phyloP scores from a whole-genome alignment of 2,329 filamentous ascomycete genomes.

The Elsinoe fawcettii region DNA sequence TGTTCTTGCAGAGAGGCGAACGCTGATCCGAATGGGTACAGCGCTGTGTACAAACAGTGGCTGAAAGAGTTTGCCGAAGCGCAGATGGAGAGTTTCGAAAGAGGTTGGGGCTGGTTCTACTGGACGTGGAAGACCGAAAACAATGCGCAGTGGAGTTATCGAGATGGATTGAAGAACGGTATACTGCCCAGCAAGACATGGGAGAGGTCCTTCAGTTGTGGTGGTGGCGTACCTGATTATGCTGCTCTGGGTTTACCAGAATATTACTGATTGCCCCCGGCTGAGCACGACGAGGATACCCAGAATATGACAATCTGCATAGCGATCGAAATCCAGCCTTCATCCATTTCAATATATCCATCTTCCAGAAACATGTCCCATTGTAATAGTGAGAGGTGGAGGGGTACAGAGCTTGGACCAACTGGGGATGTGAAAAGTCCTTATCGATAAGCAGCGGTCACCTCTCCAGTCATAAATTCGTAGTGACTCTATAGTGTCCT shows the following conservation, averaged over 20 bases:
- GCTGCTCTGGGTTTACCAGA: slow-evolving; percentile 35
- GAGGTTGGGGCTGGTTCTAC: slow-evolving; percentile 96
- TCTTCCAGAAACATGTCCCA: no score
- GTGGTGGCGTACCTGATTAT: slow-evolving; percentile 34
- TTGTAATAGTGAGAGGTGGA: neutral
- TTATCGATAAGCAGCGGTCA: slow-evolving; percentile 3
- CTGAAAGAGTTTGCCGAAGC: slow-evolving; percentile 86
- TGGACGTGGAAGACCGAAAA: slow-evolving; percentile 96
- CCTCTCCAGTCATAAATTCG: neutral
- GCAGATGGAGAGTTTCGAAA: slow-evolving; percentile 91
- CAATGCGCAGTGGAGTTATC: slow-evolving; percentile 86
- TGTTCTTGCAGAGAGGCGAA: slow-evolving; percentile 76
- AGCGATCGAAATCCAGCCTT: neutral
- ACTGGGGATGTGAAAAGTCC: neutral
- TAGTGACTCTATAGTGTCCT: slow-evolving; percentile 12
- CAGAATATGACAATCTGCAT: neutral
- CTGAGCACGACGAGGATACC: no score
- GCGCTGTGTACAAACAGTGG: slow-evolving; percentile 70
- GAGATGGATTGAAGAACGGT: slow-evolving; percentile 66
- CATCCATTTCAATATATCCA: neutral
- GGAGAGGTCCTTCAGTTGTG: slow-evolving; percentile 38
- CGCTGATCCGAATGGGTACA: slow-evolving; percentile 60
- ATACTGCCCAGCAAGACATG: slow-evolving; percentile 58
- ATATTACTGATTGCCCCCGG: slow-evolving; percentile 37
- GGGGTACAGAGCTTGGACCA: neutral